These are phyloP conservation scores for Leccinum fibrillosum DNA, from an alignment of 768 basidiomycete genomes.

Conservation along the genomic window DNA sequence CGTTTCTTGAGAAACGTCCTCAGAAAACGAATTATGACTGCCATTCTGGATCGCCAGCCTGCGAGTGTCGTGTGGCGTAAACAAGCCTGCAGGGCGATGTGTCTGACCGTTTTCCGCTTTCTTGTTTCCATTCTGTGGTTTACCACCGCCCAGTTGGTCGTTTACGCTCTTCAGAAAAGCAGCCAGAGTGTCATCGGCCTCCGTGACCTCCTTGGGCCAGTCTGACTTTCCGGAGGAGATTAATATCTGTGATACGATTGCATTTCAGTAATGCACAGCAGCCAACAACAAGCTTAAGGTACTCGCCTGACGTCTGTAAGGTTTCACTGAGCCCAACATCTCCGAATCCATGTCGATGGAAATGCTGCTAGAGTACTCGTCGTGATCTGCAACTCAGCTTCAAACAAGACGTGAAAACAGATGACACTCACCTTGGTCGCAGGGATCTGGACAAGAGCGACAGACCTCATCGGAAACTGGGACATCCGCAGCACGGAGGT, in stretches of 20 bases:
- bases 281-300: background rate
- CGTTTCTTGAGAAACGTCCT: constrained; percentile 63
- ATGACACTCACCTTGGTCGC: constrained; percentile 55
- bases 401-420: constrained; percentile 28
- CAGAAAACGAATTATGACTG: constrained; percentile 66
- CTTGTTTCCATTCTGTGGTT: background rate
- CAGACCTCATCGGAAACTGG: constrained; percentile 70
- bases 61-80: constrained; percentile 51
- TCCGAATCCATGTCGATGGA: constrained; percentile 75
- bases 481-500: constrained; percentile 55
- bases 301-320: constrained; percentile 76
- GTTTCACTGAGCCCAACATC: constrained; percentile 83
- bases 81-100: constrained; percentile 40
- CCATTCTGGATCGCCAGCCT: constrained; percentile 78
- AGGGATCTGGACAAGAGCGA: constrained; percentile 72
- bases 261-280: background rate
- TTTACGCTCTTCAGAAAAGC: constrained; percentile 41
- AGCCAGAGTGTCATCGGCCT: constrained; percentile 69
- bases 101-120: constrained; percentile 7
- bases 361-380: constrained; percentile 70
- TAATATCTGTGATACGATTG: constrained; percentile 51
- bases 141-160: constrained; percentile 17
- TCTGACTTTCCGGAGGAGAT: constrained; percentile 89
- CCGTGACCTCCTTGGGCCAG: constrained; percentile 81
- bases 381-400: constrained; percentile 49